Base-by-base conservation (phyloP, 2,329 filamentous ascomycete species). In the Talaromyces pinophilus region DNA sequence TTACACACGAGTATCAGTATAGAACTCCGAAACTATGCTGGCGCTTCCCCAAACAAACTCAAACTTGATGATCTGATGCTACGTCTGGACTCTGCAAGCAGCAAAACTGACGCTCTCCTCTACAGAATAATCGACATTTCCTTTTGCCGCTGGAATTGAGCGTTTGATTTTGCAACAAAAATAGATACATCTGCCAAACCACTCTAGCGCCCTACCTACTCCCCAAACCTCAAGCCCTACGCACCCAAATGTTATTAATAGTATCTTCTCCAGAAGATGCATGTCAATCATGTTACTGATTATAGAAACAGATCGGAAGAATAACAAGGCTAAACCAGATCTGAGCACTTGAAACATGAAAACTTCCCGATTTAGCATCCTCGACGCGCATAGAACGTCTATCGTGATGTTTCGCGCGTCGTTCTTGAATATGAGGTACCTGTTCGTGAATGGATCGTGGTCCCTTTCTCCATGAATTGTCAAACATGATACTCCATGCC, bases 311-410 rank as follows among this genome's bases (percentile, higher is more conserved):
- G 57, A 60, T 60, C 57, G 40, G 57, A 30, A 28, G 35, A 60
- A 30, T 46, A 44, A 42, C 57, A 60, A 52, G 54, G 35, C 54
- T 44, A 63, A 35, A 46, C 66, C 62, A 50, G 63, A 60, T 69
- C 65, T 65, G 38, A 38, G 30, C 42, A 35, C 28, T 62, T 67
- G 66, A 67, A 67, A 67, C 66, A 35, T 67, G 69, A 62, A 69
- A 70, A 70, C 72, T 76, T 77, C 76, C 76, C 77, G 77, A 74
- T 77, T 76, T 78, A 79, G 77, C 57, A 60, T 60, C 57, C 22
- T 60, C 35, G 40, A 60, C 57, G 57, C 57, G 54, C 54, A 57
- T 35, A 57, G 57, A 60, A 15, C 35, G 65, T 65, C 77, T 78
- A 70, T 76, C 77, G 35, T 64, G 54, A 57, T 57, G 65, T 63